These are phyloP conservation scores for Lanmaoa rubissima DNA, from an alignment of 768 basidiomycete species.

Conservation along the genomic window DNA sequence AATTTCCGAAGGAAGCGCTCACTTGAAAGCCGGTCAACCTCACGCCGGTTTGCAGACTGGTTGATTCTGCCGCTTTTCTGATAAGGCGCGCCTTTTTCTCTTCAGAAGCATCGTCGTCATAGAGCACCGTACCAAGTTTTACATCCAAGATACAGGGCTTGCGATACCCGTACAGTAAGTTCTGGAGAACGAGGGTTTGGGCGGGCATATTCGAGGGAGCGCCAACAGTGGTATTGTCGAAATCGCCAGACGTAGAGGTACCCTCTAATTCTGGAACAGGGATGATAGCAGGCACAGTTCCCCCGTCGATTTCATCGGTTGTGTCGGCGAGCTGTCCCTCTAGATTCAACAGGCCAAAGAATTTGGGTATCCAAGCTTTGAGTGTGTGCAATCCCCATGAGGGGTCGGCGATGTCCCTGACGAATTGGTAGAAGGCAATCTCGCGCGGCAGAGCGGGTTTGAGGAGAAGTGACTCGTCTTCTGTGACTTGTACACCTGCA, in stretches of 20 bases:
- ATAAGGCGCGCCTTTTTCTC: conserved; percentile 83
- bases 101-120: conserved; percentile 59
- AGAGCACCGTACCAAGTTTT: conserved; percentile 91
- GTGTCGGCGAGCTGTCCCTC: conserved; percentile 43
- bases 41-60: conserved; percentile 73
- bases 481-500: conserved; percentile 63
- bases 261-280: conserved; percentile 41
- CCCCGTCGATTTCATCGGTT: conserved; percentile 7
- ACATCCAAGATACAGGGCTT: conserved; percentile 89
- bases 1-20: conserved; percentile 18
- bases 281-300: conserved; percentile 22
- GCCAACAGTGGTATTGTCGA: background rate
- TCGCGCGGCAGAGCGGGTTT: conserved; percentile 71
- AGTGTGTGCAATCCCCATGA: conserved; percentile 30
- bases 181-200: conserved; percentile 85
- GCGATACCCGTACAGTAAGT: conserved; percentile 67
- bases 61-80: conserved; percentile 64
- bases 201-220: background rate
- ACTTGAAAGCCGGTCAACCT: conserved; percentile 92
- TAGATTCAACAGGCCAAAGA: conserved; percentile 76
- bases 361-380: conserved; percentile 65
- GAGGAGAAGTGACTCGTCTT: conserved; percentile 76
- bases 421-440: conserved; percentile 64
- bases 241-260: conserved; percentile 30
- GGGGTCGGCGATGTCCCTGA: conserved; percentile 36